These are phyloP conservation scores for Vanilla planifolia DNA, from an alignment of 106 monocot genomes.

Conservation along the genomic window DNA sequence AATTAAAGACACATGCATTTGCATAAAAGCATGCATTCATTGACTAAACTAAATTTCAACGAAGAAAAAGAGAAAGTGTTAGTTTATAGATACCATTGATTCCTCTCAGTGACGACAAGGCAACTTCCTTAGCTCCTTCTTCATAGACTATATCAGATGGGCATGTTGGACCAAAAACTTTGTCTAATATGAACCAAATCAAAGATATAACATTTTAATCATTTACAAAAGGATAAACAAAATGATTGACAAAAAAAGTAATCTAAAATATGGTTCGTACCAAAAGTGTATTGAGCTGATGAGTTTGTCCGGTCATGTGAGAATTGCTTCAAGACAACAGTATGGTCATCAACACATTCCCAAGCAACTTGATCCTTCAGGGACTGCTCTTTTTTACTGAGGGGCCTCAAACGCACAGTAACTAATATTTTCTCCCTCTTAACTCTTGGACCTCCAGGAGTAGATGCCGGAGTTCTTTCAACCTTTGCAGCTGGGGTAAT, in stretches of 20 bases:
- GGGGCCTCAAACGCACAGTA: conserved; percentile 80
- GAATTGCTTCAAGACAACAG: conserved; percentile 46
- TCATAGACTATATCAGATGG: conserved; percentile 73
- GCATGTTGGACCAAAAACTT: conserved; percentile 78
- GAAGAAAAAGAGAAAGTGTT: background rate
- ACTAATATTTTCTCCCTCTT: conserved; percentile 97
- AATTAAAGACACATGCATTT: background rate
- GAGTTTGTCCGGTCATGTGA: conserved; percentile 53
- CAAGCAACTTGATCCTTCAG: conserved; percentile 73
- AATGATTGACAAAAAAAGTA: background rate
- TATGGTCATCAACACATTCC: conserved; percentile 71
- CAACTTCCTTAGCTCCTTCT: conserved; percentile 89
- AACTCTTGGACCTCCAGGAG: conserved; percentile 38
- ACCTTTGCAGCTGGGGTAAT: conserved; percentile 66
- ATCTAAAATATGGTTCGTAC: conserved; percentile 24
- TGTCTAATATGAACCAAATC: conserved; percentile 43
- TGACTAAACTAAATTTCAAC: no score
- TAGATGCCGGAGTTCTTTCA: conserved; percentile 46
- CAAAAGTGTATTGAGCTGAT: conserved; percentile 56
- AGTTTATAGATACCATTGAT: conserved; percentile 68
- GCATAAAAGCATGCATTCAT: background rate
- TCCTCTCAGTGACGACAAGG: conserved; percentile 83
- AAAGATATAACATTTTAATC: no score
- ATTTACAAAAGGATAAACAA: no score
- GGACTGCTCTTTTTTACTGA: conserved; percentile 62